phyloP scores from a whole-genome alignment of 2,329 filamentous ascomycete species.

The Microsporum ferrugineum region DNA sequence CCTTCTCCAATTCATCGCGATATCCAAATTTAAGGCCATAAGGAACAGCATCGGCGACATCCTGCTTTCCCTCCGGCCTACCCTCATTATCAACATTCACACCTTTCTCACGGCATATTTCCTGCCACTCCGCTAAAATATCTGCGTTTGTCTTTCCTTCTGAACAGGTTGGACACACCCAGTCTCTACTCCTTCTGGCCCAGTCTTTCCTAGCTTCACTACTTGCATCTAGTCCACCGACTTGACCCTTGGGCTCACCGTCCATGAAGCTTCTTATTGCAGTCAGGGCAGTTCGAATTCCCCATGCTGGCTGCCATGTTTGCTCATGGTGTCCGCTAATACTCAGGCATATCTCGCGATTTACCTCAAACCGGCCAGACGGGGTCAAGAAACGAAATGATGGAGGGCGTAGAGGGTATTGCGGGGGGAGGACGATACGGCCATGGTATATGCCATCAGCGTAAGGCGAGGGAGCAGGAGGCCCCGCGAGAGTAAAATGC shows the following conservation, averaged over 20 bases:
- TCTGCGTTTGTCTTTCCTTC: conserved; percentile 55
- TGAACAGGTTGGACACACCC: conserved; percentile 56
- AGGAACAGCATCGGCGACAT: conserved; percentile 33
- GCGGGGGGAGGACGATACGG: conserved; percentile 77
- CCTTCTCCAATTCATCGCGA: conserved; percentile 31
- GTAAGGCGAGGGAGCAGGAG: conserved; percentile 66
- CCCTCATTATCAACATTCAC: conserved; percentile 31
- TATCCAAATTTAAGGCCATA: conserved; percentile 35
- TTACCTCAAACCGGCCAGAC: conserved; percentile 85
- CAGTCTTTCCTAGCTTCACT: conserved; percentile 56
- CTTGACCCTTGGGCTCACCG: conserved; percentile 71
- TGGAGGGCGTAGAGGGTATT: conserved; percentile 83
- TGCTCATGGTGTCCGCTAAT: conserved; percentile 96
- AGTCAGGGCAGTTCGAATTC: conserved; percentile 74
- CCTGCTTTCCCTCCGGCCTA: conserved; percentile 30
- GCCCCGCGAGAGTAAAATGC: conserved; percentile 95
- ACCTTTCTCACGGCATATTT: conserved; percentile 39
- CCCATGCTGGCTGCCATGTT: conserved; percentile 98
- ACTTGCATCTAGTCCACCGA: conserved; percentile 74
- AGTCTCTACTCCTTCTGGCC: conserved; percentile 55
- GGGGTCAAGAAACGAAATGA: conserved; percentile 94
- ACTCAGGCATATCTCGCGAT: conserved; percentile 89
- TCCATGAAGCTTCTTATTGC: conserved; percentile 86
- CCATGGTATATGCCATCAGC: conserved; percentile 83
- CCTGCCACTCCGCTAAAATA: conserved; percentile 60